These are phyloP conservation scores for Carex scoparia DNA, from an alignment of 176 grass and related monocot genomes.

Conservation along the genomic window DNA sequence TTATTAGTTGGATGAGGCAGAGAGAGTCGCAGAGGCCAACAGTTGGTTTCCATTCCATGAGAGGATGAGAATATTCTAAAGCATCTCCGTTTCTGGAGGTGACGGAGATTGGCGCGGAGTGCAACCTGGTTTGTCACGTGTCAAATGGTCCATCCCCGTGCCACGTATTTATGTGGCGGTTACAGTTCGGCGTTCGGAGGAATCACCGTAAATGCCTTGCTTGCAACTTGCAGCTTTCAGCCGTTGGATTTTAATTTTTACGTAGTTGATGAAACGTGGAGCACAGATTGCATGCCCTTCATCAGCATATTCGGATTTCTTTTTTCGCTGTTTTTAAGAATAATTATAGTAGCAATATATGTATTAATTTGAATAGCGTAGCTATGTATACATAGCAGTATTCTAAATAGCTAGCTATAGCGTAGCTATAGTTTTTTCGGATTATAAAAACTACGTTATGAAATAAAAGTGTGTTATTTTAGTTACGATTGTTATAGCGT, in stretches of 20 bases:
- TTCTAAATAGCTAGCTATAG: too few relatives aligned
- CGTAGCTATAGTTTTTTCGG: too few relatives aligned
- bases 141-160: background rate
- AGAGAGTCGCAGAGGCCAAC: background rate
- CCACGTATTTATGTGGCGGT: slow-evolving; percentile 10
- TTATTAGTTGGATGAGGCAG: background rate
- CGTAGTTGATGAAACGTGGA: background rate
- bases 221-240: background rate
- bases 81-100: slow-evolving; percentile 24
- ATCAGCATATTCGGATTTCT: too few relatives aligned
- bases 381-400: too few relatives aligned
- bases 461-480: too few relatives aligned
- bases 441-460: too few relatives aligned
- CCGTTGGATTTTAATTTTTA: slow-evolving; percentile 2
- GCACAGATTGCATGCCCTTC: too few relatives aligned
- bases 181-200: background rate
- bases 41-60: slow-evolving; percentile 26
- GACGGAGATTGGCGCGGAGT: slow-evolving; percentile 8
- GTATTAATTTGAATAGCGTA: too few relatives aligned
- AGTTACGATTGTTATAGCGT: too few relatives aligned
- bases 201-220: background rate
- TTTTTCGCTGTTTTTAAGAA: too few relatives aligned
- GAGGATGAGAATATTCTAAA: slow-evolving; percentile 57
- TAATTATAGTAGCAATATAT: too few relatives aligned
- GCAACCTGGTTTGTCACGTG: background rate